Percentiles rank a stretch among this genome's conserved stretches.
Conservation (phyloP, 257 asterid species). For the Henckelia pumila region DNA sequence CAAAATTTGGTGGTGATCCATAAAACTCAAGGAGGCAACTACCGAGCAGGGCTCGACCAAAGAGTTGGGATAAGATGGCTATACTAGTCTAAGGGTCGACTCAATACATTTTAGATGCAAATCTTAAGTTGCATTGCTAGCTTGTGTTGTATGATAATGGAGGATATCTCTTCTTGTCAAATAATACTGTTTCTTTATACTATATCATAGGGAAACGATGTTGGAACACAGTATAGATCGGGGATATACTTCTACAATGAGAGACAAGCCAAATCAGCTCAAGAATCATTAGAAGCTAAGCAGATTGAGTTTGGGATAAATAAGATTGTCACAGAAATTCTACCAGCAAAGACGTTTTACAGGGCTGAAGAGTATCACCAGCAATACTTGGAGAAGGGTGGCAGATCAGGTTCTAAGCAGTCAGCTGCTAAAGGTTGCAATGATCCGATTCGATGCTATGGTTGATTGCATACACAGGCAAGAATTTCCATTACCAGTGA, state of each 20-base stretch:
- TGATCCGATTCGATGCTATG: conserved; percentile 81
- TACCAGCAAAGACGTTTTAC: conserved; percentile 69
- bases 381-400: conserved; percentile 82
- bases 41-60: too few species aligned
- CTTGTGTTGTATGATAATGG: neutral
- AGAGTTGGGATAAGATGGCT: too few species aligned
- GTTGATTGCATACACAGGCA: conserved; percentile 32
- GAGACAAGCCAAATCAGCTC: conserved; percentile 51
- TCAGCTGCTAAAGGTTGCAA: conserved; percentile 84
- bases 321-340: conserved; percentile 64
- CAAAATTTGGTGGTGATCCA: too few species aligned
- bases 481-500: neutral
- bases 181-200: neutral
- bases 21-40: too few species aligned
- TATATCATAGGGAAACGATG: conserved; percentile 55
- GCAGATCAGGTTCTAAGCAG: conserved; percentile 55
- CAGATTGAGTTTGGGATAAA: conserved; percentile 39
- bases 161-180: neutral
- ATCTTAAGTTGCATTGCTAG: neutral
- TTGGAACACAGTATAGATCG: conserved; percentile 71
- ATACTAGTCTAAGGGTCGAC: too few species aligned
- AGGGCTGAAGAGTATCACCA: conserved; percentile 87
- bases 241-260: conserved; percentile 72
- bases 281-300: conserved; percentile 60
- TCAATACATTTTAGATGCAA: too few species aligned